Conservation (phyloP, 768 basidiomycete genomes). For the Strobilomyces confusus region DNA sequence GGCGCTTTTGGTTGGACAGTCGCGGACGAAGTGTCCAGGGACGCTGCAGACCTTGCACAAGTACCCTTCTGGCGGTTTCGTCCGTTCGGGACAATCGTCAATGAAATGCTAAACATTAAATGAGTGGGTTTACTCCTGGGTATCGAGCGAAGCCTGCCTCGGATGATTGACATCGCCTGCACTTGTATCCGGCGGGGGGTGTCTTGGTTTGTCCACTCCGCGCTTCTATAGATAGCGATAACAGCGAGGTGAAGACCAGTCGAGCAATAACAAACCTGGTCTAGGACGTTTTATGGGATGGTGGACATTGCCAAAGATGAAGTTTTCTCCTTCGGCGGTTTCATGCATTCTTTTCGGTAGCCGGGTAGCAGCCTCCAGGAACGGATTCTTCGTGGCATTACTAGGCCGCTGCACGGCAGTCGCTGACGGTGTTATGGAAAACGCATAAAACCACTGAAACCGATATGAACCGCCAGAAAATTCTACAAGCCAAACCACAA, state of each 20-base stretch:
- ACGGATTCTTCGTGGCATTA: conserved; percentile 72
- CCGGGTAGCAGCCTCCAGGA: conserved; percentile 39
- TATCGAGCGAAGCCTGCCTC: conserved; percentile 42
- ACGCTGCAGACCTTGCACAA: conserved; percentile 84
- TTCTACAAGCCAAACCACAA: conserved; percentile 26
- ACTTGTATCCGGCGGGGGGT: conserved; percentile 71
- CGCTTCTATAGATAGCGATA: conserved; percentile 7
- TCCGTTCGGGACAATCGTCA: conserved; percentile 68
- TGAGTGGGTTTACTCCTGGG: conserved; percentile 1
- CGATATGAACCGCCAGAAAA: conserved; percentile 4
- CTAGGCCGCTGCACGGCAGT: conserved; percentile 43
- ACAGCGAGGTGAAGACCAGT: not conserved
- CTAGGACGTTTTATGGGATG: conserved; percentile 56
- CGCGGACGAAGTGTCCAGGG: conserved; percentile 83
- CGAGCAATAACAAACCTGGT: conserved; percentile 39
- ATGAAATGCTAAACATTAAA: conserved; percentile 59
- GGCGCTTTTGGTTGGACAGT: conserved; percentile 79
- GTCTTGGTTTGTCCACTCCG: conserved; percentile 45
- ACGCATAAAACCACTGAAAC: conserved; percentile 94
- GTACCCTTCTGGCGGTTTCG: conserved; percentile 79
- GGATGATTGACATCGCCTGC: conserved; percentile 69
- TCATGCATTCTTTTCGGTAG: conserved; percentile 54
- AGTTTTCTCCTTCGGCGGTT: conserved; percentile 50
- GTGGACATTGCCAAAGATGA: conserved; percentile 62
- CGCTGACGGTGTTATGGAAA: conserved; percentile 66